A percentile compares a stretch with the other conserved stretches of the same genome.
These are phyloP conservation scores for Cladosporium sp. DNA, from an alignment of 2,329 filamentous ascomycete species.

Conservation along the genomic window DNA sequence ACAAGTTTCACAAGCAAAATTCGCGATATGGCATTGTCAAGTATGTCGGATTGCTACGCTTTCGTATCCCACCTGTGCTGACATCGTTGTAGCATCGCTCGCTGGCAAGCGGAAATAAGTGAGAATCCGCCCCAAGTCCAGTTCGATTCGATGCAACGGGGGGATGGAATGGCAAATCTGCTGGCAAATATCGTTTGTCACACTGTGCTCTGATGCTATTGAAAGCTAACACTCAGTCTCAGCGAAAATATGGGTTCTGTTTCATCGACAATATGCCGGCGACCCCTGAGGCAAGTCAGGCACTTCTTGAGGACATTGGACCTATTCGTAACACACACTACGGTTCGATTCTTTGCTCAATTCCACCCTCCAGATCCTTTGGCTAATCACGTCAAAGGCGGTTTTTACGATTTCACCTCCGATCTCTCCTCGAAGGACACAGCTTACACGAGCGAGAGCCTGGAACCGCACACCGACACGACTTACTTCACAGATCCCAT, in stretches of 20 bases:
- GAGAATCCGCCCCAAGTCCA: conserved; percentile 22
- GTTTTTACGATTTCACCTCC: conserved; percentile 81
- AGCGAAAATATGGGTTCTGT: conserved; percentile 68
- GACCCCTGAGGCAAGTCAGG: conserved; percentile 63
- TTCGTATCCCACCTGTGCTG: conserved; percentile 11
- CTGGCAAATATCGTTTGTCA: conserved; percentile 20
- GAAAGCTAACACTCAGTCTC: not conserved
- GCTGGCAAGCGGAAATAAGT: conserved; percentile 24
- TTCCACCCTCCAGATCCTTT: not conserved
- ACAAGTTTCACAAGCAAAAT: conserved; percentile 2
- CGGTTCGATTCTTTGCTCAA: conserved; percentile 40
- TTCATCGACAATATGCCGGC: conserved; percentile 68
- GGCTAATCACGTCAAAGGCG: conserved; percentile 36
- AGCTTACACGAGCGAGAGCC: conserved; percentile 71
- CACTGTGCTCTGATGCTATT: conserved; percentile 2
- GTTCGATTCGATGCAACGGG: conserved; percentile 15
- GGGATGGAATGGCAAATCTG: conserved; percentile 21
- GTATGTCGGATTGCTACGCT: conserved; percentile 9
- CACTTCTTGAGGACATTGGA: conserved; percentile 71
- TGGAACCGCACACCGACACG: conserved; percentile 85
- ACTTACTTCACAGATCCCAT: conserved; percentile 88
- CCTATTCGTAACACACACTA: conserved; percentile 91
- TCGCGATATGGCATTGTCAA: conserved; percentile 7
- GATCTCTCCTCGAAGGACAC: conserved; percentile 69
- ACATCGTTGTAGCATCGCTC: conserved; percentile 5